Percentiles rank a stretch among this genome's conserved stretches.
These are phyloP conservation scores for Bocquillonia castaneifolia DNA, from an alignment of 441 rosid genomes.

Conservation along the genomic window DNA sequence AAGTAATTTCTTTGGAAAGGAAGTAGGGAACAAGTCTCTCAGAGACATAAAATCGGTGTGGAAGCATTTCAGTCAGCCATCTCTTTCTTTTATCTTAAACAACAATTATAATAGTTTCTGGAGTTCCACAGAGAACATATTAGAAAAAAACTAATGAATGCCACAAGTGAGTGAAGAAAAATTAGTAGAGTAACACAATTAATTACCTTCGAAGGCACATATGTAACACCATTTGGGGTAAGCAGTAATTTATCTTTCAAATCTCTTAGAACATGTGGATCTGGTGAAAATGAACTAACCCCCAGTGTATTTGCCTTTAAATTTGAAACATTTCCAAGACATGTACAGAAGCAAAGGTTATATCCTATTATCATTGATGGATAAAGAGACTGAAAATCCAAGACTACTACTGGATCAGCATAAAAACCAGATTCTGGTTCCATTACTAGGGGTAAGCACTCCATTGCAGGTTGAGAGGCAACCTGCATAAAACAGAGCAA, in stretches of 20 bases:
- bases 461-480: conserved; percentile 99
- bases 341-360: conserved; percentile 92
- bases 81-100: conserved; percentile 2
- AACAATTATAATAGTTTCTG: not conserved
- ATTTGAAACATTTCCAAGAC: conserved; percentile 78
- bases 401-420: conserved; percentile 88
- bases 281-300: conserved; percentile 69
- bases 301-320: conserved; percentile 69
- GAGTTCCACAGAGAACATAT: not conserved
- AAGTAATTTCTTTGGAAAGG: not conserved
- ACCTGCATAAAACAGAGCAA: conserved; percentile 47
- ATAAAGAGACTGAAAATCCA: conserved; percentile 98
- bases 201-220: conserved; percentile 72
- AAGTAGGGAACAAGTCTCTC: not conserved
- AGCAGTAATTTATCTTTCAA: conserved; percentile 57
- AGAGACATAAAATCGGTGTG: not conserved
- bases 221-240: conserved; percentile 84
- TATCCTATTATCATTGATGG: conserved; percentile 98
- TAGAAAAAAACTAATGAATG: not conserved
- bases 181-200: not conserved
- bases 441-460: conserved; percentile 97
- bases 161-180: not conserved
- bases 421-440: conserved; percentile 97
- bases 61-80: not conserved
- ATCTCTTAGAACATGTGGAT: conserved; percentile 46